Conservation (phyloP, 257 asterid species). For the Striga asiatica region DNA sequence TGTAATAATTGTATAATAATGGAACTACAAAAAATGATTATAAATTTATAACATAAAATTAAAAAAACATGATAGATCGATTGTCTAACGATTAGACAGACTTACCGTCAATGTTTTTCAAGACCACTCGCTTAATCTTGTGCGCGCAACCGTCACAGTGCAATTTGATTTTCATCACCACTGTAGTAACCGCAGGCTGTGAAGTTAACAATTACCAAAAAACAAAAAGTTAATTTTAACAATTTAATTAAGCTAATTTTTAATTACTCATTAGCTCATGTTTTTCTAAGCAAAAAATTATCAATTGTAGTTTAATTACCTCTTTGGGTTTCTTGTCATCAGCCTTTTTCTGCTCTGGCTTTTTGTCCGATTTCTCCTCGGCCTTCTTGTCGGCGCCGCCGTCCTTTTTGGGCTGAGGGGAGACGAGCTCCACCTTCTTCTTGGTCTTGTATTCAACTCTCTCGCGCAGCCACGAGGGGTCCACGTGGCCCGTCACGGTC, state of each 20-base stretch:
- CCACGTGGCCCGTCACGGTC: conserved; percentile 81
- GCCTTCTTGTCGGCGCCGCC: conserved; percentile 32
- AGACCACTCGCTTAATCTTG: conserved; percentile 50
- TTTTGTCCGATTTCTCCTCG: conserved; percentile 37
- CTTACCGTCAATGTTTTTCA: conserved; percentile 54
- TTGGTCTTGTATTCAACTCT: conserved; percentile 58
- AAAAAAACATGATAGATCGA: too few species aligned
- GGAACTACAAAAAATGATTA: too few species aligned
- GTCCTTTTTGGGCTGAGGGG: conserved; percentile 65
- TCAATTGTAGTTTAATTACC: conserved; percentile 21
- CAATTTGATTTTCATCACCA: conserved; percentile 53
- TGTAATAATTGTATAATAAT: too few species aligned
- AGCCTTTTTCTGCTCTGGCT: conserved; percentile 29
- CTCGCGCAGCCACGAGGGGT: conserved; percentile 59
- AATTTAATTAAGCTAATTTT: too few species aligned
- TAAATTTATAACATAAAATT: too few species aligned
- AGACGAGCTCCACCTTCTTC: conserved; percentile 75
- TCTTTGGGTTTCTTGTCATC: conserved; percentile 53
- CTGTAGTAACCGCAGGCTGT: conserved; percentile 52
- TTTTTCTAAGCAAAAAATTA: background rate
- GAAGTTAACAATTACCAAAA: too few species aligned
- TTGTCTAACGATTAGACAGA: too few species aligned
- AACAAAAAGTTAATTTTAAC: conserved; percentile 4
- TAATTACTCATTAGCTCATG: too few species aligned
- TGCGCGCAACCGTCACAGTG: conserved; percentile 91